Percentiles rank a stretch among this genome's conserved stretches.
Conservation (phyloP, 208 protist genomes). For the Crithidia acanthocephali region DNA sequence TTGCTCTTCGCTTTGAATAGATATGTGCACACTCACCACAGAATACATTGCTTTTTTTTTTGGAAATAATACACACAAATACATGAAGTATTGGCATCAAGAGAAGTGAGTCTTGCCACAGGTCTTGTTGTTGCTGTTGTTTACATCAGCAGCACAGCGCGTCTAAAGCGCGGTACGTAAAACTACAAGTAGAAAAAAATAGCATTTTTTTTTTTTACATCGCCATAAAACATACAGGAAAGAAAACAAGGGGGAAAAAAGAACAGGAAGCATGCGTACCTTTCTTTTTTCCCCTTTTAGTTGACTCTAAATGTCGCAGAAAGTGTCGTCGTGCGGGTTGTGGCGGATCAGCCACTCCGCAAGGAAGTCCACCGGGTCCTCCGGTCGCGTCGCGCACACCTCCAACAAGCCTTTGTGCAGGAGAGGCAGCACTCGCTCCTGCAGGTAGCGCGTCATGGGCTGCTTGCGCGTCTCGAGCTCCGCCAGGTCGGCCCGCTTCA, state of each 20-base stretch:
- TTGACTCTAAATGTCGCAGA: constrained; percentile 60
- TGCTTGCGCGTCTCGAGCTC: constrained; percentile 84
- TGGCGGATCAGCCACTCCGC: constrained; percentile 93
- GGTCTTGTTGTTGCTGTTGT: too few relatives aligned
- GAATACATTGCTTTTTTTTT: too few relatives aligned
- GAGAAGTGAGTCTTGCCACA: too few relatives aligned
- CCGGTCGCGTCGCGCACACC: constrained; percentile 89
- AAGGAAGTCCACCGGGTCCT: constrained; percentile 95
- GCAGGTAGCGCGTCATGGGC: constrained; percentile 90
- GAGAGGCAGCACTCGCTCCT: constrained; percentile 92
- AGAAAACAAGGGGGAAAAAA: neutral
- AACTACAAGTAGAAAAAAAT: too few relatives aligned
- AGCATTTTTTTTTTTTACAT: too few relatives aligned
- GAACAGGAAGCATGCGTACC: too few relatives aligned
- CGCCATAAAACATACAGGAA: neutral
- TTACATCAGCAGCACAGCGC: too few relatives aligned
- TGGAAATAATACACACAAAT: neutral
- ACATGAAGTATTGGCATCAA: neutral
- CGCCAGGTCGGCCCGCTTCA: constrained; percentile 72
- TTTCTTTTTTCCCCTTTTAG: too few relatives aligned
- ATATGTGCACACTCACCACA: too few relatives aligned
- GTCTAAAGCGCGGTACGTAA: too few relatives aligned
- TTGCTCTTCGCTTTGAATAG: too few relatives aligned
- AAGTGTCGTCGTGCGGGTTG: constrained; percentile 90
- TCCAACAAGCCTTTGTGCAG: constrained; percentile 94